Evolutionary conservation across 768 basidiomycete genomes (phyloP).

Genomic region (Pleurotus cornucopiae): DNA sequence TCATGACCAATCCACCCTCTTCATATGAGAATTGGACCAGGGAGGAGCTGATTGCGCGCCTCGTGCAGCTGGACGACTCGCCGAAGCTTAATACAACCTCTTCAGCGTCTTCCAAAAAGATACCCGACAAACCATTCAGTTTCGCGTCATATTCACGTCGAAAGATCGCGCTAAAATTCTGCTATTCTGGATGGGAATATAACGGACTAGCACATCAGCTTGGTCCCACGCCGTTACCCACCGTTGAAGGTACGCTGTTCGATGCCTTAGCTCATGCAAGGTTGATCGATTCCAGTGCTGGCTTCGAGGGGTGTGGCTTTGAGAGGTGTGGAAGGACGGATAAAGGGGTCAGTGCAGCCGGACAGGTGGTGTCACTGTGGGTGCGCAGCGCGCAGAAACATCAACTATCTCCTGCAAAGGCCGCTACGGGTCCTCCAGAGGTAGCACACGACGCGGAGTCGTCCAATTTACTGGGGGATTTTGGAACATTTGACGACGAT

Average conservation of each 20-base stretch:
- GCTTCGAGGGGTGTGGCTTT: conserved; percentile 86
- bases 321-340: conserved; percentile 93
- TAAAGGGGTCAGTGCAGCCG: conserved; percentile 89
- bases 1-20: background rate
- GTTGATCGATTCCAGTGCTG: conserved; percentile 69
- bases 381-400: conserved; percentile 63
- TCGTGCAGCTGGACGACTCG: conserved; percentile 50
- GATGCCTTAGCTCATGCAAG: conserved; percentile 73
- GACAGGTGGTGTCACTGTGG: conserved; percentile 92
- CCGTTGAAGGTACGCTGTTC: conserved; percentile 87
- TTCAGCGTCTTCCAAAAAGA: conserved; percentile 17
- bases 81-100: conserved; percentile 20
- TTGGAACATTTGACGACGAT: conserved; percentile 18
- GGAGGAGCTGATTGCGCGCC: conserved; percentile 65
- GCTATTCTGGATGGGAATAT: conserved; percentile 91
- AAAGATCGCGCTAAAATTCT: conserved; percentile 93
- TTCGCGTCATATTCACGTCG: conserved; percentile 69
- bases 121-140: conserved; percentile 41
- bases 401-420: background rate
- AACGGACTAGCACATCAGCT: conserved; percentile 84
- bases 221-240: conserved; percentile 69
- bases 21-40: conserved; percentile 55
- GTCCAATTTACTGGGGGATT: conserved; percentile 16
- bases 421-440: background rate
- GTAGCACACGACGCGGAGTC: background rate